Conservation (phyloP, 2,329 filamentous ascomycete species). For the Amylocarpus encephaloides region DNA sequence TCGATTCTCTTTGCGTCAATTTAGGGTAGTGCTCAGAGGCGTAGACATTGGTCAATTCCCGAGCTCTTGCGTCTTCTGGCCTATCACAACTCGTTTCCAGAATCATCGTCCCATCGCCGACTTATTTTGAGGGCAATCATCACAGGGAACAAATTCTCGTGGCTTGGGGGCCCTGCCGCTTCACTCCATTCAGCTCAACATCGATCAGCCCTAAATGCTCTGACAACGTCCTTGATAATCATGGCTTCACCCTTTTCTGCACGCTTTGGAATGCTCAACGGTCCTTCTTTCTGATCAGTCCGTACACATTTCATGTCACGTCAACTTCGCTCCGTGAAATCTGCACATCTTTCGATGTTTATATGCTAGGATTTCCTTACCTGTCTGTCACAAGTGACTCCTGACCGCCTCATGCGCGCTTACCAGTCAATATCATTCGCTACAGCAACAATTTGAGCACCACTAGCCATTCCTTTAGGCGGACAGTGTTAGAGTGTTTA, state of each 20-base stretch:
- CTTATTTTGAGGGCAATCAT: slow-evolving; percentile 4
- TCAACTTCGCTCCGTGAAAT: not conserved
- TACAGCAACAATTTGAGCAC: too few relatives aligned
- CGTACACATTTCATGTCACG: not conserved
- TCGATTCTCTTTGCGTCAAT: not conserved
- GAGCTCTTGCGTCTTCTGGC: not conserved
- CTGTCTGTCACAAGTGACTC: too few relatives aligned
- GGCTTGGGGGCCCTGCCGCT: not conserved
- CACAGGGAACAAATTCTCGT: not conserved
- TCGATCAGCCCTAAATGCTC: slow-evolving; percentile 5
- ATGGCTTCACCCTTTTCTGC: slow-evolving; percentile 2
- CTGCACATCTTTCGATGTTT: too few relatives aligned
- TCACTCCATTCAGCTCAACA: not conserved
- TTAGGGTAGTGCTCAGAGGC: not conserved
- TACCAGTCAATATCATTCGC: too few relatives aligned
- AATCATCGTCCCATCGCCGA: not conserved
- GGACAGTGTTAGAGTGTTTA: not conserved
- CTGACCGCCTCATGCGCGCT: too few relatives aligned
- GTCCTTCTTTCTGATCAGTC: not conserved
- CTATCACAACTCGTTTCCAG: not conserved
- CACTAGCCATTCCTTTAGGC: not conserved
- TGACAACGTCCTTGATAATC: not conserved
- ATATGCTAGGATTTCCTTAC: too few relatives aligned
- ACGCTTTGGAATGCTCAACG: not conserved
- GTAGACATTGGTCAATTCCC: slow-evolving; percentile 12